Conservation (phyloP, 2,329 filamentous ascomycete genomes). For the Alternaria viburni region DNA sequence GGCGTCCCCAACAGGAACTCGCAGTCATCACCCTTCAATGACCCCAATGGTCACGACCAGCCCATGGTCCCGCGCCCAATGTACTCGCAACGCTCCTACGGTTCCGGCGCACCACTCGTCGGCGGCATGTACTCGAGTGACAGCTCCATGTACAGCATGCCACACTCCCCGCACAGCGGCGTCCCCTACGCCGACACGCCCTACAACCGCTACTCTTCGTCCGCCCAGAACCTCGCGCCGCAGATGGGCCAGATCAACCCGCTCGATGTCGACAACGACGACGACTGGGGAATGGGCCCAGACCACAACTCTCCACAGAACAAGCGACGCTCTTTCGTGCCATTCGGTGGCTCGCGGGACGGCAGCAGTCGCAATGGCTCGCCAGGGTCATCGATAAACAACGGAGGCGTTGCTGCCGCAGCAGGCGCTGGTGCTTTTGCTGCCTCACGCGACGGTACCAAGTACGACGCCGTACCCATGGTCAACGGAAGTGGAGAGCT, state of each 20-base stretch:
- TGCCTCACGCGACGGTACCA: slow-evolving; percentile 43
- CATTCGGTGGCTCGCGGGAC: slow-evolving; percentile 55
- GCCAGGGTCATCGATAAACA: slow-evolving; percentile 50
- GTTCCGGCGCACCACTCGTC: slow-evolving; percentile 32
- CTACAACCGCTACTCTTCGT: slow-evolving; percentile 65
- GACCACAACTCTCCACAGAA: slow-evolving; percentile 51
- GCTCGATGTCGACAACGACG: slow-evolving; percentile 82
- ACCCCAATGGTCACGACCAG: slow-evolving; percentile 32
- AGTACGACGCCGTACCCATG: slow-evolving; percentile 64
- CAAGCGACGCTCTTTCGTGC: slow-evolving; percentile 66
- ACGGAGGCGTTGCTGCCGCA: slow-evolving; percentile 47
- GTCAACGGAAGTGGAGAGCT: slow-evolving; percentile 27
- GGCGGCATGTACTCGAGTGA: slow-evolving; percentile 44
- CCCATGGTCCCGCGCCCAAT: slow-evolving; percentile 26
- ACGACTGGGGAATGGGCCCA: slow-evolving; percentile 76
- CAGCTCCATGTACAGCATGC: slow-evolving; percentile 59
- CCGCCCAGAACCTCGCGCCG: slow-evolving; percentile 39
- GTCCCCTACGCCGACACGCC: slow-evolving; percentile 67
- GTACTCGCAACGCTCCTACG: slow-evolving; percentile 31
- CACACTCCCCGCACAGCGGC: slow-evolving; percentile 37
- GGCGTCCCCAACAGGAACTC: slow-evolving; percentile 32
- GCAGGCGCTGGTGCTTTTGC: slow-evolving; percentile 38
- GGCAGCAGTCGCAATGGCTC: slow-evolving; percentile 46
- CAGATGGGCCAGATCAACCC: slow-evolving; percentile 68
- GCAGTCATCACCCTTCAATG: slow-evolving; percentile 33